A percentile compares a stretch with the other conserved stretches of the same genome.
Conservation (phyloP, 768 basidiomycete species). For the Sporobolomyces pararoseus region DNA sequence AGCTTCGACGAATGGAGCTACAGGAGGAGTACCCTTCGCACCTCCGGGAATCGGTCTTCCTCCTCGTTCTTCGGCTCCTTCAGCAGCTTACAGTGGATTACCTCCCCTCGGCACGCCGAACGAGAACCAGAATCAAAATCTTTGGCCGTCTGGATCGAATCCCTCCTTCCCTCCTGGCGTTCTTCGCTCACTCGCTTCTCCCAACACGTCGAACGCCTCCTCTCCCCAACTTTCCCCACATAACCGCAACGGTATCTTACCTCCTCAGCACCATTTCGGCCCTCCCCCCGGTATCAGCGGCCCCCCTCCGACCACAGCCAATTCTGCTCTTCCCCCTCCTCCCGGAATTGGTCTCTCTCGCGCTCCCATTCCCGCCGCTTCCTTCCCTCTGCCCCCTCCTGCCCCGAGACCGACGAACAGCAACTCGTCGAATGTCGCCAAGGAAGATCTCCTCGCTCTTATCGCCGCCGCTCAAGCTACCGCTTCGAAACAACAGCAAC, state of each 20-base stretch:
- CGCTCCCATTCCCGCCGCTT: conserved; percentile 36
- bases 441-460: conserved; percentile 38
- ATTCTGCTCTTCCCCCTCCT: conserved; percentile 32
- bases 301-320: conserved; percentile 14
- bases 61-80: conserved; percentile 8
- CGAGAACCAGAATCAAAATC: neutral
- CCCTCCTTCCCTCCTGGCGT: conserved; percentile 34
- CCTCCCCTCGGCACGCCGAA: conserved; percentile 13
- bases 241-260: neutral
- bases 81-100: neutral
- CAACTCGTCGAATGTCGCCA: conserved; percentile 24
- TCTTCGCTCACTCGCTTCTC: conserved; percentile 28
- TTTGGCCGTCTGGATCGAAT: neutral
- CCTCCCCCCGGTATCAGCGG: conserved; percentile 28
- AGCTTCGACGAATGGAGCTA: neutral
- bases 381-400: conserved; percentile 41
- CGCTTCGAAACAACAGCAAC: conserved; percentile 34
- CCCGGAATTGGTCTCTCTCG: conserved; percentile 27
- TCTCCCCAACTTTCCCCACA: conserved; percentile 39
- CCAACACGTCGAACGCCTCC: conserved; percentile 16
- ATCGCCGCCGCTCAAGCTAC: conserved; percentile 35
- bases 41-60: conserved; percentile 24
- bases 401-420: conserved; percentile 30
- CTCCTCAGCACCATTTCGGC: conserved; percentile 15
- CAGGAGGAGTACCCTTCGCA: conserved; percentile 23